Percentiles rank a stretch among this genome's conserved stretches.
These are phyloP conservation scores for Kandelia obovata DNA, from an alignment of 345 rosid genomes.

Conservation along the genomic window DNA sequence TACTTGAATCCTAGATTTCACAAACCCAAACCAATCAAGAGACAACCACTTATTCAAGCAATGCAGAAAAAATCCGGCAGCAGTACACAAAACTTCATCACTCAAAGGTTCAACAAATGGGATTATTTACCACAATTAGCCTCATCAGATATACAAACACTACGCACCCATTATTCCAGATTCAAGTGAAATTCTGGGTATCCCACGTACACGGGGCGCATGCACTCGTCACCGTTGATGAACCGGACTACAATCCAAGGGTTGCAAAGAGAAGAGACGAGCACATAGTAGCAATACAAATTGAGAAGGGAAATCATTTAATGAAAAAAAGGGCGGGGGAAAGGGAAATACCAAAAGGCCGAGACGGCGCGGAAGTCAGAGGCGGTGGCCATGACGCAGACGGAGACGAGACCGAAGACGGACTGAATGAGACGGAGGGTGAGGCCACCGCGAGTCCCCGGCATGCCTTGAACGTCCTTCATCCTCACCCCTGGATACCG, in stretches of 20 bases:
- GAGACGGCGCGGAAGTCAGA: slow-evolving; percentile 59
- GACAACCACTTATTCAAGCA: background rate
- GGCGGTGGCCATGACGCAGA: slow-evolving; percentile 70
- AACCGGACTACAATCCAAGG: background rate
- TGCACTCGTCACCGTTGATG: background rate
- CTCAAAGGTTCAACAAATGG: background rate
- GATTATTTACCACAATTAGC: too few species aligned
- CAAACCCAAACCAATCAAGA: background rate
- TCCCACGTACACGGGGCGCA: too few species aligned
- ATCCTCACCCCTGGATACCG: slow-evolving; percentile 53
- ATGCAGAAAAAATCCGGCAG: background rate
- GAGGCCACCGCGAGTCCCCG: slow-evolving; percentile 79
- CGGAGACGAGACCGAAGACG: slow-evolving; percentile 49
- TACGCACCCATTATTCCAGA: too few species aligned
- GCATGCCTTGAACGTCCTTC: slow-evolving; percentile 81
- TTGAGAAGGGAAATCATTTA: background rate
- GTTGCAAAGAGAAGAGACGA: too few species aligned
- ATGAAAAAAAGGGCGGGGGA: background rate
- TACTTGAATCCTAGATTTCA: background rate
- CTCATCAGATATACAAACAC: too few species aligned
- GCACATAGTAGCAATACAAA: too few species aligned
- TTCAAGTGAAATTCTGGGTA: too few species aligned
- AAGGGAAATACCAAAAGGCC: slow-evolving; percentile 53
- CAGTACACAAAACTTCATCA: background rate
- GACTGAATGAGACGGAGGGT: slow-evolving; percentile 59